Conservation (phyloP, 2,329 filamentous ascomycete genomes). For the Ophiostoma sp. region DNA sequence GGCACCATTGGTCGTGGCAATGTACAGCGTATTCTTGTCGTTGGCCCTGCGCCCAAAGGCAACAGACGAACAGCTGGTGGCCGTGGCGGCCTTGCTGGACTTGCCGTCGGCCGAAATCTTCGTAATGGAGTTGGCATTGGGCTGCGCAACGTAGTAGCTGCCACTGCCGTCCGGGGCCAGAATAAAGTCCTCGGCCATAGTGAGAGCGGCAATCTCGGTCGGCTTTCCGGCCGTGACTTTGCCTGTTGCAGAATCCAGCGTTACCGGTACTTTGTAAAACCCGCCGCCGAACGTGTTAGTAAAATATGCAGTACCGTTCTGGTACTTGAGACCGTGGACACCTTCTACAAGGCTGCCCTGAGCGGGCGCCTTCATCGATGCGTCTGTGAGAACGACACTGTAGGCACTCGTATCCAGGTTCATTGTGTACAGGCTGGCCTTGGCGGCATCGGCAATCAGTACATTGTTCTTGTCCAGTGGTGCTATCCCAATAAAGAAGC, state of each 20-base stretch:
- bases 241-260: background rate
- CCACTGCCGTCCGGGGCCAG: constrained; percentile 14
- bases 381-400: constrained; percentile 33
- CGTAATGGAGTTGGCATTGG: constrained; percentile 5
- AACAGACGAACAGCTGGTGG: constrained; percentile 19
- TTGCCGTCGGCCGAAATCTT: constrained; percentile 15
- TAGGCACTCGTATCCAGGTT: constrained; percentile 34
- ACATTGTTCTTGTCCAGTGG: constrained; percentile 34
- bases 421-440: constrained; percentile 34
- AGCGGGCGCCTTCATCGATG: constrained; percentile 34
- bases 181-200: constrained; percentile 19
- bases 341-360: constrained; percentile 38
- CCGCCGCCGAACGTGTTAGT: constrained; percentile 34
- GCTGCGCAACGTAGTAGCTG: constrained; percentile 22
- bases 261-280: constrained; percentile 19
- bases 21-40: constrained; percentile 23
- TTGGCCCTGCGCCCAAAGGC: constrained; percentile 16
- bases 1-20: constrained; percentile 19
- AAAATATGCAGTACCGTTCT: constrained; percentile 36
- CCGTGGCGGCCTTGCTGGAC: constrained; percentile 15
- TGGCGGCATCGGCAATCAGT: constrained; percentile 37
- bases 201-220: constrained; percentile 17
- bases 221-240: background rate
- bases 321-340: constrained; percentile 33
- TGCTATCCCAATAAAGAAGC: constrained; percentile 38